These are phyloP conservation scores for Saccharomyces hybrid DNA, from an alignment of 1,139 yeast genomes.

Conservation along the genomic window DNA sequence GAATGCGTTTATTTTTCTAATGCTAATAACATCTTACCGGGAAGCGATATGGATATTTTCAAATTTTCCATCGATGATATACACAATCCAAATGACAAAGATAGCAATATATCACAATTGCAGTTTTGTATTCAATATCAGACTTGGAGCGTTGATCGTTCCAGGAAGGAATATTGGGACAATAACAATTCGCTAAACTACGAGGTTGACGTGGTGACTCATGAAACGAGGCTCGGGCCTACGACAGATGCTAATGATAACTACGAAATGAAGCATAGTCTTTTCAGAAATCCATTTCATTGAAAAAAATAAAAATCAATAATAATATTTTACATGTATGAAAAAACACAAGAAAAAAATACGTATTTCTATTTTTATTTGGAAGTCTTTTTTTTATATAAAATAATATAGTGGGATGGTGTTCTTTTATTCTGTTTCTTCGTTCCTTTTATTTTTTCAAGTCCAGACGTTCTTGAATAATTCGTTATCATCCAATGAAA, in stretches of 20 bases:
- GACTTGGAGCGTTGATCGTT: constrained; percentile 12
- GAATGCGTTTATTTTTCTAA: constrained; percentile 21
- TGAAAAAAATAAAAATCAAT: not conserved
- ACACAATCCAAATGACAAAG: constrained; percentile 7
- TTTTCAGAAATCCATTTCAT: not conserved
- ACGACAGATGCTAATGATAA: not conserved
- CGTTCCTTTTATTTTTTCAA: no score
- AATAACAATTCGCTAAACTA: constrained; percentile 21
- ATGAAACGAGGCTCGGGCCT: not conserved
- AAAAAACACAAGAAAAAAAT: not conserved
- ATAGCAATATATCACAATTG: constrained; percentile 6
- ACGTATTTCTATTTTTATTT: not conserved
- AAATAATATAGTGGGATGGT: not conserved
- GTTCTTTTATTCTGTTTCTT: not conserved
- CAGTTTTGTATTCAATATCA: constrained; percentile 21
- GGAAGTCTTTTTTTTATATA: not conserved
- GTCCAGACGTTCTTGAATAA: no score
- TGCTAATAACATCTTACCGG: constrained; percentile 19
- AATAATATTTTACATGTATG: not conserved
- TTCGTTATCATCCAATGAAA: no score
- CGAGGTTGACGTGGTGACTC: constrained; percentile 10
- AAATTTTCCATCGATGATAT: constrained; percentile 21
- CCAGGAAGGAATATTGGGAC: constrained; percentile 21
- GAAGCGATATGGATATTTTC: constrained; percentile 22
- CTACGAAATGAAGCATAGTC: not conserved